Percentiles rank a stretch among this genome's conserved stretches.
phyloP scores from a whole-genome alignment of 345 rosid genomes.

The Populus alba region DNA sequence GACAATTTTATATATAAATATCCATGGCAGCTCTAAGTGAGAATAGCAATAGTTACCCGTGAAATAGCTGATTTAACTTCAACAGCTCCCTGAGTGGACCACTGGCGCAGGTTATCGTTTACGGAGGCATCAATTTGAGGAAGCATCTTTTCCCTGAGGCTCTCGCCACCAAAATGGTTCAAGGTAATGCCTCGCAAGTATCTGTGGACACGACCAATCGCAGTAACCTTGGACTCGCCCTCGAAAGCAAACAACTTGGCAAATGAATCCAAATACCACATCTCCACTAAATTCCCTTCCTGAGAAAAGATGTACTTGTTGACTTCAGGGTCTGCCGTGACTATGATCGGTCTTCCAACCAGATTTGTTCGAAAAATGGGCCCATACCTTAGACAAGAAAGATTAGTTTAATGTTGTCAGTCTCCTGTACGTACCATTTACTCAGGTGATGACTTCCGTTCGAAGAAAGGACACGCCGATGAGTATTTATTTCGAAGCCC shows the following conservation, averaged over 20 bases:
- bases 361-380: constrained; percentile 3
- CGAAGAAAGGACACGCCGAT: too few species aligned
- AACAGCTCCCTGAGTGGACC: neutral
- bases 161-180: constrained; percentile 20
- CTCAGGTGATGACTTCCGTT: neutral
- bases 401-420: too few species aligned
- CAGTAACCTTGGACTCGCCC: constrained; percentile 5
- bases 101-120: neutral
- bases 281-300: constrained; percentile 19
- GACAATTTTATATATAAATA: too few species aligned
- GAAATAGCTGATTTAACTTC: neutral
- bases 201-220: constrained; percentile 5
- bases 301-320: constrained; percentile 22
- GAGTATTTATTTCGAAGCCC: neutral
- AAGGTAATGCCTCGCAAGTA: constrained; percentile 11
- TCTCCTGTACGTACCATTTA: too few species aligned
- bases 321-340: constrained; percentile 24
- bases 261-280: constrained; percentile 1
- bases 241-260: constrained; percentile 21
- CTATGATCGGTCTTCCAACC: constrained; percentile 10
- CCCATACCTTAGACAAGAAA: constrained; percentile 10
- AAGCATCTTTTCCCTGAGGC: constrained; percentile 20
- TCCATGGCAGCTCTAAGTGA: neutral
- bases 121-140: constrained; percentile 15
- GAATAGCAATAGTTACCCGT: neutral